phyloP scores from a whole-genome alignment of 768 basidiomycete species.

The Mycena vulgaris region DNA sequence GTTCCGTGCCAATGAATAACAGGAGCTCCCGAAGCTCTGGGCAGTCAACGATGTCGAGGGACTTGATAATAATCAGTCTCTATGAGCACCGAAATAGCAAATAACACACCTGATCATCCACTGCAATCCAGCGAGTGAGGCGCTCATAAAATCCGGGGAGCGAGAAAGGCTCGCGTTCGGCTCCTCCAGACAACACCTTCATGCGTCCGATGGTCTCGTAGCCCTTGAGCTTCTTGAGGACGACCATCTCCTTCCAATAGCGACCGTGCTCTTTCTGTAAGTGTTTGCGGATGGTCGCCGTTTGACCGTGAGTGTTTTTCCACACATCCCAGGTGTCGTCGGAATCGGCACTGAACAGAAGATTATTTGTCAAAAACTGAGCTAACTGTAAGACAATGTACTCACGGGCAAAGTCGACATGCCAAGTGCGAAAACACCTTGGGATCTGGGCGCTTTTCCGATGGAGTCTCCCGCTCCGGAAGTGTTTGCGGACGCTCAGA shows the following conservation, averaged over 20 bases:
- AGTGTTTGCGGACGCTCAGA: background rate
- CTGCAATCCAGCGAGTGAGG: slow-evolving; percentile 4
- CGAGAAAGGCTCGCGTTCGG: slow-evolving; percentile 11
- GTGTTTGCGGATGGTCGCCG: background rate
- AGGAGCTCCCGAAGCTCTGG: slow-evolving; percentile 10
- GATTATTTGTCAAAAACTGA: background rate
- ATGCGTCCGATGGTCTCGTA: background rate
- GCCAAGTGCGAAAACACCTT: background rate
- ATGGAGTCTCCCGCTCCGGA: background rate
- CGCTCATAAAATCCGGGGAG: slow-evolving; percentile 17
- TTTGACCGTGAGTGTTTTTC: slow-evolving; percentile 10
- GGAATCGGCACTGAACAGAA: background rate
- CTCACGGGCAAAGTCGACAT: slow-evolving; percentile 8
- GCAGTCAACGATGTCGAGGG: slow-evolving; percentile 1
- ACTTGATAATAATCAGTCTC: background rate
- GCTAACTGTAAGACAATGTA: background rate
- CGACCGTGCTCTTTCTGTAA: background rate
- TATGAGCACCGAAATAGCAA: background rate
- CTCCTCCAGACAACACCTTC: background rate
- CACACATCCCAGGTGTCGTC: background rate
- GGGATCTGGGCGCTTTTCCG: background rate
- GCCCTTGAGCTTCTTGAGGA: background rate
- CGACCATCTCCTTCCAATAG: slow-evolving; percentile 1
- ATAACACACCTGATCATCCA: slow-evolving; percentile 14
- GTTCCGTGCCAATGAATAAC: slow-evolving; percentile 7